Percentiles rank a stretch among this genome's conserved stretches.
Evolutionary conservation across 106 monocot species (phyloP).

Genomic region (Dendrobium nobile): DNA sequence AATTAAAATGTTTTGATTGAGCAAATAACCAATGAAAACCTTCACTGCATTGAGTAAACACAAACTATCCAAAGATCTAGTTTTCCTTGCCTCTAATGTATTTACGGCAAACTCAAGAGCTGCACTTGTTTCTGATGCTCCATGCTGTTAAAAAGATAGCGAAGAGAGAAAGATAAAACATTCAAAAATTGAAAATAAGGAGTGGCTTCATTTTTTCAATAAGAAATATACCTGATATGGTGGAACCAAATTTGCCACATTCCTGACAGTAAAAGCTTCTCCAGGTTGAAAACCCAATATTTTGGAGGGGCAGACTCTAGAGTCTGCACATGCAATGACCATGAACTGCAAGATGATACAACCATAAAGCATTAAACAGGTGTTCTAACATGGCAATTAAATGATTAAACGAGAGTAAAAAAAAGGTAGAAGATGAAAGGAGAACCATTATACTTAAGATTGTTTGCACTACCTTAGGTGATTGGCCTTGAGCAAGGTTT

Average conservation of each 20-base stretch:
- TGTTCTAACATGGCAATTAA: background rate
- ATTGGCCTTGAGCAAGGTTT: slow-evolving; percentile 69
- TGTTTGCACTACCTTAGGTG: slow-evolving; percentile 60
- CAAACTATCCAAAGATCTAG: background rate
- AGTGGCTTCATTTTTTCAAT: background rate
- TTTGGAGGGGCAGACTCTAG: slow-evolving; percentile 87
- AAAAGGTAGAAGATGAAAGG: background rate
- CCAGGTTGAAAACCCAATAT: slow-evolving; percentile 90
- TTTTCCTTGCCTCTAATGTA: slow-evolving; percentile 53
- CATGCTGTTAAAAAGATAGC: slow-evolving; percentile 48
- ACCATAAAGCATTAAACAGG: slow-evolving; percentile 5
- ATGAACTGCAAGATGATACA: slow-evolving; percentile 65
- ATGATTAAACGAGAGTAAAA: background rate
- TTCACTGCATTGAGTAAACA: background rate
- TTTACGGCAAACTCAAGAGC: slow-evolving; percentile 97
- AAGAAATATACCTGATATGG: slow-evolving; percentile 59
- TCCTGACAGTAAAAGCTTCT: slow-evolving; percentile 91
- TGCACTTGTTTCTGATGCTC: slow-evolving; percentile 84
- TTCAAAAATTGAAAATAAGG: background rate
- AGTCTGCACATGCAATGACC: slow-evolving; percentile 97
- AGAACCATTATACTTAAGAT: background rate
- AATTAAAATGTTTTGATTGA: background rate
- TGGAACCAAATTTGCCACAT: slow-evolving; percentile 93
- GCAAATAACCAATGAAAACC: background rate
- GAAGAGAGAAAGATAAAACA: background rate